Evolutionary conservation across 2,329 filamentous ascomycete species (phyloP), one percentile per base, ranked within the genome.

Genomic region (Colletotrichum navitas): DNA sequence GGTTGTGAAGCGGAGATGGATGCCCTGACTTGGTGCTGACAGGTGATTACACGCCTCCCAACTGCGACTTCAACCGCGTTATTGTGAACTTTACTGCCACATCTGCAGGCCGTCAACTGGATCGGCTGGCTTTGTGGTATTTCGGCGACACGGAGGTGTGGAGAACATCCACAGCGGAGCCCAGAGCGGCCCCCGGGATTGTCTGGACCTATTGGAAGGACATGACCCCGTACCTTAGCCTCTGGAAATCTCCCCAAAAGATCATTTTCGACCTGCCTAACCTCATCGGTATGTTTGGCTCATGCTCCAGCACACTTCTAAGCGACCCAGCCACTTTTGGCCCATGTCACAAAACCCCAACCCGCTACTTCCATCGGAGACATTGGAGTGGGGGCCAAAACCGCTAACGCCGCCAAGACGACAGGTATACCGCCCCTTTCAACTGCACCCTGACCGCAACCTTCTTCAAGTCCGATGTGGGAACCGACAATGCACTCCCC

Each of bases 221-320:
- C 78, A 90, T 94, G 89, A 93, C 91, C 1, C 85, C 88, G 64
- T 95, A 91, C 78, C 82, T 91, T 21, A 85, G 88, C 5, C 82
- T 96, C 16, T 94, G 93, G 88, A 89, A 87, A 73, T 75, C 85
- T 59, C 86, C 88, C 1, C 93, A 95, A 78, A 94, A 88, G 74
- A 77, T 96, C 67, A 94, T 95, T 55, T 95, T 97, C 76, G 93
- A 96, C 76, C 85, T 95, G 2, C 92, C 88, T 71, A 96, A 94
- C 76, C 80, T 94, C 12, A 85, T 96, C 60, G 87, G 73, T 74
- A 67, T 43, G 70, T 43, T 16, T 14, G 24, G 18, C 24, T n/a
- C 24, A 39, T 24, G 36, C 41, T 49, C 63, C 63, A 61, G 21
- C 58, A 26, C 29, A 34, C 26, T 51, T n/a, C 34, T 54, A 14